A percentile compares a stretch with the other conserved stretches of the same genome.
phyloP scores from a whole-genome alignment of 306 rosid species.

The Vicia faba region DNA sequence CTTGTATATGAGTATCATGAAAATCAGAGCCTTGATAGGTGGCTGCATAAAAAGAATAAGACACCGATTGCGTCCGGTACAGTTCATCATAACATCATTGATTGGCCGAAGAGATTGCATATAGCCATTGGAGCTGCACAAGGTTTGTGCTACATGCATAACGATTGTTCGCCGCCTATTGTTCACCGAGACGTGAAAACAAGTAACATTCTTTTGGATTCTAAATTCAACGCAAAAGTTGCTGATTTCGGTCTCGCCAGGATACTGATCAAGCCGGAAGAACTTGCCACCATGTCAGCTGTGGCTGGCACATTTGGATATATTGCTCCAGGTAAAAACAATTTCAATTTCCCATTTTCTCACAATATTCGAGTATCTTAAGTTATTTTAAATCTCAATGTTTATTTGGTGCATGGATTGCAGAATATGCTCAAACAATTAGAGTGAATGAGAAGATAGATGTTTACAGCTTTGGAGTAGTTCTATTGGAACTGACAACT shows the following conservation, averaged over 20 bases:
- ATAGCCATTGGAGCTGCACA: constrained; percentile 47
- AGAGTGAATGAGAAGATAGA: constrained; percentile 62
- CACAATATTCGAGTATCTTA: neutral
- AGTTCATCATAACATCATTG: constrained; percentile 22
- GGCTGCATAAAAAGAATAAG: constrained; percentile 37
- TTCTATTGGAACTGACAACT: constrained; percentile 49
- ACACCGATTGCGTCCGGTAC: neutral
- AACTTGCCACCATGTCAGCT: constrained; percentile 40
- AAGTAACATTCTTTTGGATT: constrained; percentile 46
- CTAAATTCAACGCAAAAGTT: constrained; percentile 47
- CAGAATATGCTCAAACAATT: constrained; percentile 44
- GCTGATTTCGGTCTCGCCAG: constrained; percentile 46
- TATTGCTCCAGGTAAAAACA: constrained; percentile 42
- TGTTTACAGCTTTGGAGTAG: constrained; percentile 74
- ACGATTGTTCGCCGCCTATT: constrained; percentile 43
- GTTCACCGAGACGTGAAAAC: constrained; percentile 47
- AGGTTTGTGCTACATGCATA: constrained; percentile 47
- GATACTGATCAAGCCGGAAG: constrained; percentile 38
- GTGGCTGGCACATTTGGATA: constrained; percentile 48
- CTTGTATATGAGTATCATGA: constrained; percentile 44
- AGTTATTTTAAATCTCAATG: neutral
- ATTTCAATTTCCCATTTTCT: too few relatives aligned
- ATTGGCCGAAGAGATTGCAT: constrained; percentile 46
- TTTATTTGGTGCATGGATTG: constrained; percentile 22
- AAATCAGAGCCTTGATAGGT: constrained; percentile 39